These are phyloP conservation scores for Kalaharituber pfeilii DNA, from an alignment of 2,329 filamentous ascomycete genomes.

Conservation along the genomic window DNA sequence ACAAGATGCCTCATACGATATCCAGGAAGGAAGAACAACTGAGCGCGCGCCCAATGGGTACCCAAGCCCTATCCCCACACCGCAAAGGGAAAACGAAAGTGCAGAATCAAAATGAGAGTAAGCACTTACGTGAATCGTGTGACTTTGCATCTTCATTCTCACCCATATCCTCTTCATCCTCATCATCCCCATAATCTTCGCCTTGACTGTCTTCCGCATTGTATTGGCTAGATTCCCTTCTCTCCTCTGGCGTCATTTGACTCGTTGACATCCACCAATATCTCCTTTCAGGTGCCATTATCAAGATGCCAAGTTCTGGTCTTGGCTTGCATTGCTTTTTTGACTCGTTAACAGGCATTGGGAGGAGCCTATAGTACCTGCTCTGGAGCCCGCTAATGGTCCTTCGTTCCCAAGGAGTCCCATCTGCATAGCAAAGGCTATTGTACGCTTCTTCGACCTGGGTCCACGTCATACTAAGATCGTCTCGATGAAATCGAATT, in stretches of 20 bases:
- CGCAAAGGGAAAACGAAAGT: too few relatives aligned
- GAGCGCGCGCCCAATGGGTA: too few relatives aligned
- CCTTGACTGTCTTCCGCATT: not conserved
- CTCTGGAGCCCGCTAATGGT: slow-evolving; percentile 15
- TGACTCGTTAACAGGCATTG: slow-evolving; percentile 14
- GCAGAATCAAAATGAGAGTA: too few relatives aligned
- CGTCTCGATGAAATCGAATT: slow-evolving; percentile 17
- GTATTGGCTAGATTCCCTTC: not conserved
- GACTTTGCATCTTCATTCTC: not conserved
- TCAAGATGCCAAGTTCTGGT: slow-evolving; percentile 14
- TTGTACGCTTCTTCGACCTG: slow-evolving; percentile 15
- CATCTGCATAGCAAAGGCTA: slow-evolving; percentile 6
- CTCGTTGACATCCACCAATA: slow-evolving; percentile 15
- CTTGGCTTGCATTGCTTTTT: slow-evolving; percentile 17
- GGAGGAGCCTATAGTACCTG: slow-evolving; percentile 16
- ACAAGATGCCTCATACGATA: too few relatives aligned
- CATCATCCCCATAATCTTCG: not conserved
- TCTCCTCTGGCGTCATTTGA: slow-evolving; percentile 1
- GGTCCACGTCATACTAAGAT: slow-evolving; percentile 17
- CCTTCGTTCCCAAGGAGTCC: not conserved
- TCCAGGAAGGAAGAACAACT: too few relatives aligned
- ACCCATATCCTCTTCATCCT: not conserved
- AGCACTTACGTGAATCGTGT: not conserved
- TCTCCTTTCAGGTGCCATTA: slow-evolving; percentile 11
- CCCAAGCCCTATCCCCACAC: too few relatives aligned